Base-by-base conservation (phyloP, 495 filamentous ascomycete species). In the Terfezia claveryi region DNA sequence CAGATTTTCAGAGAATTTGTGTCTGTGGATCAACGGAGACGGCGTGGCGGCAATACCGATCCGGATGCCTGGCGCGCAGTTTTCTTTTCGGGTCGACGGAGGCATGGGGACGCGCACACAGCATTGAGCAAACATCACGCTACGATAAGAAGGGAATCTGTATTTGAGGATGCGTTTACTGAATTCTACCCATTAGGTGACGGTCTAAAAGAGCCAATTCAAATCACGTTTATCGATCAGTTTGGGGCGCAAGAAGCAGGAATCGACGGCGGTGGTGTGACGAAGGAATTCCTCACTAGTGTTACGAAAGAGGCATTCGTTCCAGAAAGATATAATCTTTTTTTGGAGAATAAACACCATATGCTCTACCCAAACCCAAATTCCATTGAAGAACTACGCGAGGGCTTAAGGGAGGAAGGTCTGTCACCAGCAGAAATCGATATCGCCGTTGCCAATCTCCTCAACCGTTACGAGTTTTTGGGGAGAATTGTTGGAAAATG, bases 231-330 rank as follows among this genome's bases (percentile, higher is more conserved):
- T 61, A 84, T 94, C 14, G 91, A 99, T 61, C 76, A 85, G 58
- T 99, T 94, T 59, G 81, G 81, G 54, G 78, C 80, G 2, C 72
- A 76, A 27, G 91, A 99, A 68, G 87, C 91, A 7, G 91, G 91
- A 36, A 95, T 99, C 56, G 91, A 99, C 65, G 91, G 91, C 0
- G 91, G 91, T 36, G 91, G 91, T 49, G 91, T 99, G 14, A 96
- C 89, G 12, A 99, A 99, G 62, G 91, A 99, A 61, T 99, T 99
- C 61, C 72, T 96, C 36, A 94, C 83, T 0, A 91, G 85, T 59
- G 77, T 95, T 14, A 94, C 86, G 2, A 81, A 75, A 7, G 83
- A 95, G 66, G 87, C 88, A 10, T 95, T 99, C 64, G 74, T 72
- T 49, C 73, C 76, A 5, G 64, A 68, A 12, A 66, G 67, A 17